Percentiles rank a stretch among this genome's conserved stretches.
These are phyloP conservation scores for Nothophoma quercina DNA, from an alignment of 2,329 filamentous ascomycete species.

Conservation along the genomic window DNA sequence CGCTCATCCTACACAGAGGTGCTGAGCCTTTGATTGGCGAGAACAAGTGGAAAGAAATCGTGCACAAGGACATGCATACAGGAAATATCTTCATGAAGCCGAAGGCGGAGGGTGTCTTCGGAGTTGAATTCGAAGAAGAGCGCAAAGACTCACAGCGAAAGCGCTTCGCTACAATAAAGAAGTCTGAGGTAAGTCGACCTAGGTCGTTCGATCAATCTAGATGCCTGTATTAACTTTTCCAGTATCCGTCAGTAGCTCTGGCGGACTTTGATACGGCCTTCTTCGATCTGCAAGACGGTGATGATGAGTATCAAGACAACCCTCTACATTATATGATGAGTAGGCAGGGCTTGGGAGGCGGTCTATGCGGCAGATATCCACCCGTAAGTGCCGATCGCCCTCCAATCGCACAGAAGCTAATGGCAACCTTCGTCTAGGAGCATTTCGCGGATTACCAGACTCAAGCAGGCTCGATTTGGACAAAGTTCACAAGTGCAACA, in stretches of 20 bases:
- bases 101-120: neutral
- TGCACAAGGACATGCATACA: constrained; percentile 6
- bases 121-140: neutral
- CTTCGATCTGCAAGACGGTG: constrained; percentile 9
- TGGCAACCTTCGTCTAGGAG: neutral
- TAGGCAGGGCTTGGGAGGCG: neutral
- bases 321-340: constrained; percentile 1
- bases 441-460: neutral
- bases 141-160: neutral
- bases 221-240: neutral
- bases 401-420: neutral
- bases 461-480: neutral
- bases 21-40: neutral
- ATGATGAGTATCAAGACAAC: constrained; percentile 13
- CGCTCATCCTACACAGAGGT: neutral
- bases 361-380: neutral
- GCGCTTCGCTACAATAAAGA: neutral
- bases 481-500: constrained; percentile 1
- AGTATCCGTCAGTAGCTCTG: constrained; percentile 3
- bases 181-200: neutral
- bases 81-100: constrained; percentile 13
- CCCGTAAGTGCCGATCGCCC: neutral
- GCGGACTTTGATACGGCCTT: constrained; percentile 15
- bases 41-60: constrained; percentile 8
- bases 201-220: neutral